Evolutionary conservation across 805 yeast species (phyloP), one percentile per base, ranked within the genome.

Genomic region (Candida succiphila): DNA sequence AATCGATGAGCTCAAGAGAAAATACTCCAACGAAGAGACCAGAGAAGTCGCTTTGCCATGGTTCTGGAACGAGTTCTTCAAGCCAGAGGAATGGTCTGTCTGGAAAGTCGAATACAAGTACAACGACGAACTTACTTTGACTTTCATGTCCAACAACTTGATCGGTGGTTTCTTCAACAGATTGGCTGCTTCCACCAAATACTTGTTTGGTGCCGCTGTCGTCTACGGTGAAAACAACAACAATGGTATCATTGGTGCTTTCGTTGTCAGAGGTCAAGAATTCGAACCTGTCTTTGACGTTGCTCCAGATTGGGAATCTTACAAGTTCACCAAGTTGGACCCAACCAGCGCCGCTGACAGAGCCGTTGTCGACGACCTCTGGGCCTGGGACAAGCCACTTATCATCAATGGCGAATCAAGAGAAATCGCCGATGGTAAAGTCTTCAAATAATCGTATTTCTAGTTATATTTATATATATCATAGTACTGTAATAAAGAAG

Each of bases 261-360:
- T 89, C 73, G 65, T 92, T 56, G 79, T 89, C 56, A 87, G 97
- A 71, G 98, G 98, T 53, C 84, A 89, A 65, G 95, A 89, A 42
- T 66, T 51, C 58, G 73, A 50, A 37, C 95, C 96, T 62, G 98
- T 96, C 43, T 86, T 89, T 57, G 83, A 89, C 45, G 96, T 92
- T 62, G 98, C 97, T 57, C 96, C 98, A 63, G 98, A 92, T 68
- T 87, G 94, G 94, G 97, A 89, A 69, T 85, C 96, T 33, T 89
- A 85, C 70, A 58, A 59, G 39, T 86, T 73, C 82, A 66, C 75
- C 57, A 78, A 84, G 70, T 71, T 89, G 55, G 96, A 89, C 59
- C 72, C 80, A 41, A 51, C 85, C 52, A 74, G 74, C 48, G 75
- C 74, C 48, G 92, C 75, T 57, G 84, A 73, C 71, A 79, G 72